These are phyloP conservation scores for Metschnikowia henanensis DNA, from an alignment of 805 yeast species.

Conservation along the genomic window DNA sequence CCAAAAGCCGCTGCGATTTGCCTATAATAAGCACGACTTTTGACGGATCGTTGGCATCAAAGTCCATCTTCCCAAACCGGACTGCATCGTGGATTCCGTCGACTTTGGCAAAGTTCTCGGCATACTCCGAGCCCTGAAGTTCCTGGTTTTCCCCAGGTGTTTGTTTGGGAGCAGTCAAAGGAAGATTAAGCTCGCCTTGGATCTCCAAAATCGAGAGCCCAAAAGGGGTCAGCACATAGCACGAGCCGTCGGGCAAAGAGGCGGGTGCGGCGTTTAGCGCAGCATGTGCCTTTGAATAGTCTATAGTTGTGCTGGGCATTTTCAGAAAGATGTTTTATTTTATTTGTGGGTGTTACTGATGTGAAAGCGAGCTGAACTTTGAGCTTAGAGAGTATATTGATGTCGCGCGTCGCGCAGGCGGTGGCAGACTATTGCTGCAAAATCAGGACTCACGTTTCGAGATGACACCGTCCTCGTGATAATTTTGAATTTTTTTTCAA, in stretches of 20 bases:
- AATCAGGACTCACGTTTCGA: too few relatives aligned
- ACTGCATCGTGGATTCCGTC: slow-evolving; percentile 46
- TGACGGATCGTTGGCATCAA: slow-evolving; percentile 37
- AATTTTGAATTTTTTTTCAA: too few relatives aligned
- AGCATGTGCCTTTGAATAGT: slow-evolving; percentile 14
- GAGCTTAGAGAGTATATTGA: too few relatives aligned
- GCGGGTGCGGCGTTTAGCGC: slow-evolving; percentile 8
- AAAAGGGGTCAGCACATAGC: slow-evolving; percentile 45
- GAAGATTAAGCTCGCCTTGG: slow-evolving; percentile 67
- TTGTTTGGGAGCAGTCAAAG: slow-evolving; percentile 33
- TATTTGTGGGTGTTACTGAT: neutral
- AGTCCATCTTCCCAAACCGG: slow-evolving; percentile 48
- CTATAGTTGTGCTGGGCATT: slow-evolving; percentile 17
- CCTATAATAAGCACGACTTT: slow-evolving; percentile 64
- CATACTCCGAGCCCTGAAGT: slow-evolving; percentile 27
- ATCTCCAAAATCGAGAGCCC: slow-evolving; percentile 68
- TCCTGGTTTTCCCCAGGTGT: slow-evolving; percentile 1
- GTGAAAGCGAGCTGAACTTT: neutral
- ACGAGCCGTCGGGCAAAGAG: slow-evolving; percentile 8
- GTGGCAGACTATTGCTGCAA: too few relatives aligned
- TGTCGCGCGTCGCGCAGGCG: neutral
- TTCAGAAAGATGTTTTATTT: neutral
- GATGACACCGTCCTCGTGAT: too few relatives aligned
- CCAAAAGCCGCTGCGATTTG: slow-evolving; percentile 67
- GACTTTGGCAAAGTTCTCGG: slow-evolving; percentile 32